These are phyloP conservation scores for Dactylellina parvicollis DNA, from an alignment of 2,329 filamentous ascomycete genomes.

Conservation along the genomic window DNA sequence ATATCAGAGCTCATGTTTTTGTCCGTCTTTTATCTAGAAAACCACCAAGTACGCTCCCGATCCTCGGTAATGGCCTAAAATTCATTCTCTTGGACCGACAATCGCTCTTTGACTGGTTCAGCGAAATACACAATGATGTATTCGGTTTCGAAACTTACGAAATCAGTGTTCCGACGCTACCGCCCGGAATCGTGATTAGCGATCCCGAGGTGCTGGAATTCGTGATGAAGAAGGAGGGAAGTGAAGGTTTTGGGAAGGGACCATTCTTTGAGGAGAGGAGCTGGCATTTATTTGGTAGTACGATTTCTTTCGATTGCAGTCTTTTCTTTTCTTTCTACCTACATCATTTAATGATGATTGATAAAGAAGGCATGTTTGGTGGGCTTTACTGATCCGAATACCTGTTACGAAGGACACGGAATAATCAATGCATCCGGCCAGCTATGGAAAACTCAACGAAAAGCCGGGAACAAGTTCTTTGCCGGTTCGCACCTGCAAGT, in stretches of 20 bases:
- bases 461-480: constrained; percentile 70
- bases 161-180: constrained; percentile 71
- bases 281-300: constrained; percentile 70
- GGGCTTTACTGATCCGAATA: neutral
- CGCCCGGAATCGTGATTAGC: constrained; percentile 72
- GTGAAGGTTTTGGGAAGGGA: constrained; percentile 69
- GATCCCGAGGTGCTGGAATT: constrained; percentile 72
- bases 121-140: constrained; percentile 45
- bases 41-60: constrained; percentile 39
- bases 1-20: neutral
- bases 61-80: constrained; percentile 48
- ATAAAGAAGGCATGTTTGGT: neutral
- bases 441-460: constrained; percentile 71
- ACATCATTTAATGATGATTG: neutral
- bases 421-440: constrained; percentile 75
- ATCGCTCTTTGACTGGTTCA: constrained; percentile 52
- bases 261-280: constrained; percentile 70
- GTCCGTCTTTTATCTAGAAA: constrained; percentile 13
- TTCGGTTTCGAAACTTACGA: constrained; percentile 71
- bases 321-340: neutral
- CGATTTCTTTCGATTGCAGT: constrained; percentile 25
- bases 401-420: constrained; percentile 65
- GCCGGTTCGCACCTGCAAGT: constrained; percentile 69
- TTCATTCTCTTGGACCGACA: constrained; percentile 45
- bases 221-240: constrained; percentile 70